These are phyloP conservation scores for Sporisorium sorghi DNA, from an alignment of 1,284 basidiomycete species.

Conservation along the genomic window DNA sequence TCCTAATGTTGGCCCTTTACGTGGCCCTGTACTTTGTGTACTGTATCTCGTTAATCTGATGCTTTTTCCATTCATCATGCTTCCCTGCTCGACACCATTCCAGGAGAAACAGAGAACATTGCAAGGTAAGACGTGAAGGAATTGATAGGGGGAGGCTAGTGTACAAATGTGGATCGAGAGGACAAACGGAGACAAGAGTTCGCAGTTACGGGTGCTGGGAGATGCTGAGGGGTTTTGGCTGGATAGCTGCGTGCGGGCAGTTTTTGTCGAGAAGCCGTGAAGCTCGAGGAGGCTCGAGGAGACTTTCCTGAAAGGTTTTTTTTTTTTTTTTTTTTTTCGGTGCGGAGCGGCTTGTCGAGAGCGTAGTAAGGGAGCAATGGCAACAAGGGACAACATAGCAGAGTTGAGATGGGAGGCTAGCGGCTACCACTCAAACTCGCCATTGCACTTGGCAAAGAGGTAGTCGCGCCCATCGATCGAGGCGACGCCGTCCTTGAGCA, in stretches of 20 bases:
- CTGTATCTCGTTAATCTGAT: conserved; percentile 27
- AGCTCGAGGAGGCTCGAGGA: too few relatives aligned
- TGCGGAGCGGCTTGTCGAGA: too few relatives aligned
- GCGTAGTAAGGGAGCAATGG: too few relatives aligned
- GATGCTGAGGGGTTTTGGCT: conserved; percentile 10
- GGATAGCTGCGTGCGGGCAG: too few relatives aligned
- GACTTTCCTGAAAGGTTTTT: too few relatives aligned
- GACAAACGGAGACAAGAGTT: not conserved
- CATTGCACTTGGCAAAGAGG: conserved; percentile 91
- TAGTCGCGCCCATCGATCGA: conserved; percentile 97
- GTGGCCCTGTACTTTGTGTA: conserved; percentile 25
- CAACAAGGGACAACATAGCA: too few relatives aligned
- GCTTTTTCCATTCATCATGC: too few relatives aligned
- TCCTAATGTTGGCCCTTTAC: not conserved
- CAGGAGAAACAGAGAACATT: conserved; percentile 1
- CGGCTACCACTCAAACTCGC: conserved; percentile 57
- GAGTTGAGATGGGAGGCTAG: too few relatives aligned
- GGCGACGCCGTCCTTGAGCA: conserved; percentile 98
- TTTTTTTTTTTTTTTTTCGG: too few relatives aligned
- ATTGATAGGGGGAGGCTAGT: conserved; percentile 26
- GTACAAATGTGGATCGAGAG: conserved; percentile 37
- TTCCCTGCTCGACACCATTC: too few relatives aligned
- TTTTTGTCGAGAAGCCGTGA: too few relatives aligned
- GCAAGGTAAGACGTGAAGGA: conserved; percentile 7
- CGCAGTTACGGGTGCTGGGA: not conserved